A percentile compares a stretch with the other conserved stretches of the same genome.
Conservation (phyloP, 2,329 filamentous ascomycete species). For the Fusarium euwallaceae region DNA sequence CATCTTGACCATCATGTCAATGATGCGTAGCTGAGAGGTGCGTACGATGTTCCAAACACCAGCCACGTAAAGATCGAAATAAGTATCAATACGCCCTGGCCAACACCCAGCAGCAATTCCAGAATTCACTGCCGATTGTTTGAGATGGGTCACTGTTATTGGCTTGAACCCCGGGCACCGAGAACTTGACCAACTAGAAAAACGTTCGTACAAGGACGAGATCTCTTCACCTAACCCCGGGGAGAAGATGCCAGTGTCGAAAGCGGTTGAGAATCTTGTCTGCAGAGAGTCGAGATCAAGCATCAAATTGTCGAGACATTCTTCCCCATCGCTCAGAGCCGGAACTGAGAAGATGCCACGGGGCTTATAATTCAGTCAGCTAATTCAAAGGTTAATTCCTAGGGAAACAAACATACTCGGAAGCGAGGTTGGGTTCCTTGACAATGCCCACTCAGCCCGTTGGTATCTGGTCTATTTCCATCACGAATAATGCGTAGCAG, state of each 20-base stretch:
- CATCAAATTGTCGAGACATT: slow-evolving; percentile 1
- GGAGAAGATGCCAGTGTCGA: not conserved
- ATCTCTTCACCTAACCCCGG: not conserved
- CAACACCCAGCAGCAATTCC: not conserved
- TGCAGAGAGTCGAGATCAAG: not conserved
- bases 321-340: not conserved
- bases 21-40: not conserved
- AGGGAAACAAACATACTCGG: not conserved
- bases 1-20: not conserved
- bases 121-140: not conserved
- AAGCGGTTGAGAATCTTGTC: not conserved
- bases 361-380: not conserved
- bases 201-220: not conserved
- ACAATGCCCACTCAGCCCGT: not conserved
- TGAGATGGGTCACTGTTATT: not conserved
- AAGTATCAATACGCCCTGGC: not conserved
- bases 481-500: not conserved
- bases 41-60: not conserved
- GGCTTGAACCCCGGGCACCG: not conserved
- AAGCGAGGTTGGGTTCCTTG: not conserved
- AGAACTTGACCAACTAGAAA: not conserved
- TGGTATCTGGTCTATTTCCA: not conserved
- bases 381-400: no score
- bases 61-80: not conserved
- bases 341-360: not conserved